A percentile compares a stretch with the other conserved stretches of the same genome.
Conservation (phyloP, 768 basidiomycete species). For the Boletales sp. region DNA sequence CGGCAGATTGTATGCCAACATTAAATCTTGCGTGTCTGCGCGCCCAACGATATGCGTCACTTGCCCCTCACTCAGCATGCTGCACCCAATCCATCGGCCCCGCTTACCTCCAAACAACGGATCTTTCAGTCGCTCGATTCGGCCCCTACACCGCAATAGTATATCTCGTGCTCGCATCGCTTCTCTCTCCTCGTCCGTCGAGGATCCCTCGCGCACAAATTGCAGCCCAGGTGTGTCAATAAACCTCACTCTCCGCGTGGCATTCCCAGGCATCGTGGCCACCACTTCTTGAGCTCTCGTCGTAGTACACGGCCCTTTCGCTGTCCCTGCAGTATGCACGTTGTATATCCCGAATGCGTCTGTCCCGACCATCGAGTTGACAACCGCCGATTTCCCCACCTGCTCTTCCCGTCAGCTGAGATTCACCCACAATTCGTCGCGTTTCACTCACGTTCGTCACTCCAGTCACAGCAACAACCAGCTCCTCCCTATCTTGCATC, state of each 20-base stretch:
- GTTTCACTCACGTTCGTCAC: constrained; percentile 63
- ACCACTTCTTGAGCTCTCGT: constrained; percentile 64
- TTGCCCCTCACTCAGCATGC: constrained; percentile 27
- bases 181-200: constrained; percentile 31
- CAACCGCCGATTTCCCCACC: constrained; percentile 81
- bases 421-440: background rate
- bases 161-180: constrained; percentile 56
- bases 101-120: constrained; percentile 63
- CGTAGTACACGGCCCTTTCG: constrained; percentile 62
- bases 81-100: background rate
- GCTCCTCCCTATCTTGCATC: constrained; percentile 43
- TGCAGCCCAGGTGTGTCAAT: constrained; percentile 87
- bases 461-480: constrained; percentile 80
- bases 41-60: constrained; percentile 67
- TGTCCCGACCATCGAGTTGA: constrained; percentile 70
- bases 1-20: constrained; percentile 84
- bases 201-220: constrained; percentile 39
- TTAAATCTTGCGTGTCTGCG: constrained; percentile 75
- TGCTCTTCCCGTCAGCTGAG: constrained; percentile 24
- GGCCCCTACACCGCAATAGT: constrained; percentile 72
- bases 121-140: constrained; percentile 84
- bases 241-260: constrained; percentile 46
- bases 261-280: constrained; percentile 42
- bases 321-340: constrained; percentile 41
- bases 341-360: constrained; percentile 55